Percentiles rank a stretch among this genome's conserved stretches.
These are phyloP conservation scores for Lactarius vividus DNA, from an alignment of 768 basidiomycete genomes.

Conservation along the genomic window DNA sequence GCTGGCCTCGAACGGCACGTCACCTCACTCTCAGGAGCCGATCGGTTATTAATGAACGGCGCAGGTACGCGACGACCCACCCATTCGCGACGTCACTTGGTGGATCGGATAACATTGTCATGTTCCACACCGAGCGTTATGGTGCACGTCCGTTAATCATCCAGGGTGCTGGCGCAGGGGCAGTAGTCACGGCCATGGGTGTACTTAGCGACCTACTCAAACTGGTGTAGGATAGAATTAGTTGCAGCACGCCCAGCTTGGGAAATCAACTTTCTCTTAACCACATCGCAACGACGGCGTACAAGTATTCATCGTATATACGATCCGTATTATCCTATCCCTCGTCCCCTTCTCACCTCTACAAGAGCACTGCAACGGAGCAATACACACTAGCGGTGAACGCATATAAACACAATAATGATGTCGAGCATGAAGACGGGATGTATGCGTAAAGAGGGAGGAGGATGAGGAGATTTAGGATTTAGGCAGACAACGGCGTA, in stretches of 20 bases:
- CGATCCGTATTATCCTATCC: constrained; percentile 7
- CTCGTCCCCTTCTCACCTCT: constrained; percentile 6
- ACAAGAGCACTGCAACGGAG: constrained; percentile 22
- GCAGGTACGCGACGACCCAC: constrained; percentile 83
- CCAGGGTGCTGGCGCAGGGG: constrained; percentile 97
- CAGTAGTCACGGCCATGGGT: constrained; percentile 98
- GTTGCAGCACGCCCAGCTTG: neutral
- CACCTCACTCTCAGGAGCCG: neutral
- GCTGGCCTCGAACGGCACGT: constrained; percentile 88
- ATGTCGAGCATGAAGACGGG: constrained; percentile 22
- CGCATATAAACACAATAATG: constrained; percentile 22
- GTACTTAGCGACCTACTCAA: constrained; percentile 85
- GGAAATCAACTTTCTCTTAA: constrained; percentile 2
- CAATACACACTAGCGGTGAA: constrained; percentile 21
- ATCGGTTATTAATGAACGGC: neutral
- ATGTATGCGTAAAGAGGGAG: constrained; percentile 11
- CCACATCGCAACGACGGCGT: constrained; percentile 8
- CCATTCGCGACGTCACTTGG: constrained; percentile 95
- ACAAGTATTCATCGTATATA: constrained; percentile 24
- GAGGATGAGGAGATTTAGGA: neutral
- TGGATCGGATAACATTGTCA: constrained; percentile 96
- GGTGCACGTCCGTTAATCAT: constrained; percentile 85
- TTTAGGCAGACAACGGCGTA: constrained; percentile 8
- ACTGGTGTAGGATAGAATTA: constrained; percentile 33
- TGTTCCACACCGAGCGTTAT: constrained; percentile 95